Conservation (phyloP, 2,329 filamentous ascomycete genomes). For the Alternaria rosae region DNA sequence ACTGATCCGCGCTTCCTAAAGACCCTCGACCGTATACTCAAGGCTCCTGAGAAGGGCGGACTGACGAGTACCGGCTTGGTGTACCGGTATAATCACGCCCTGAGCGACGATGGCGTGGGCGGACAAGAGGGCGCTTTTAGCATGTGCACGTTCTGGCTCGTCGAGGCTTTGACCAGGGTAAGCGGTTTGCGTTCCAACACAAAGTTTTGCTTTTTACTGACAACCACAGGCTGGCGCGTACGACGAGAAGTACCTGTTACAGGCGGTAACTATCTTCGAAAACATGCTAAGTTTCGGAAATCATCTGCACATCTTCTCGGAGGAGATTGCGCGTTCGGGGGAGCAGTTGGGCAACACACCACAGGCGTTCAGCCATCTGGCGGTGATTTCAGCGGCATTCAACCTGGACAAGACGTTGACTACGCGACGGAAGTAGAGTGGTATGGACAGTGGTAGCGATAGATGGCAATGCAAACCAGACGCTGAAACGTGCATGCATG, state of each 20-base stretch:
- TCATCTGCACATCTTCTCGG: conserved; percentile 79
- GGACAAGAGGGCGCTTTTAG: conserved; percentile 78
- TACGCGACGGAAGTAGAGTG: conserved; percentile 6
- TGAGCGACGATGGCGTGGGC: conserved; percentile 75
- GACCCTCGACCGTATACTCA: conserved; percentile 75
- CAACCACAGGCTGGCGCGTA: conserved; percentile 53
- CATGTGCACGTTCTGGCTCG: conserved; percentile 86
- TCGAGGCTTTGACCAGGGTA: conserved; percentile 77
- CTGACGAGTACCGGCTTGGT: conserved; percentile 78
- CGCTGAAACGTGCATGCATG: conserved; percentile 4
- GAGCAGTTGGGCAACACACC: conserved; percentile 83
- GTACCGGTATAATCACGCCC: conserved; percentile 74
- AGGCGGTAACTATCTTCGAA: conserved; percentile 74
- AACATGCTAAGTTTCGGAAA: conserved; percentile 81
- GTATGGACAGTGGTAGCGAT: neutral
- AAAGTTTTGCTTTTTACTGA: conserved; percentile 10
- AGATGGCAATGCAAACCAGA: neutral
- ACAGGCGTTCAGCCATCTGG: conserved; percentile 79
- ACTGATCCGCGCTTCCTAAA: conserved; percentile 78
- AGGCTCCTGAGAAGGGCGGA: conserved; percentile 76
- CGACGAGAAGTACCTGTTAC: conserved; percentile 68
- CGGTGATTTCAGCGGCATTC: conserved; percentile 78
- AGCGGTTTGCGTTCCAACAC: conserved; percentile 44
- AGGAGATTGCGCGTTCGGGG: conserved; percentile 77
- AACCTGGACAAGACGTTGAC: conserved; percentile 67